A percentile compares a stretch with the other conserved stretches of the same genome.
phyloP scores from a whole-genome alignment of 495 filamentous ascomycete species.

The Terfezia claveryi region DNA sequence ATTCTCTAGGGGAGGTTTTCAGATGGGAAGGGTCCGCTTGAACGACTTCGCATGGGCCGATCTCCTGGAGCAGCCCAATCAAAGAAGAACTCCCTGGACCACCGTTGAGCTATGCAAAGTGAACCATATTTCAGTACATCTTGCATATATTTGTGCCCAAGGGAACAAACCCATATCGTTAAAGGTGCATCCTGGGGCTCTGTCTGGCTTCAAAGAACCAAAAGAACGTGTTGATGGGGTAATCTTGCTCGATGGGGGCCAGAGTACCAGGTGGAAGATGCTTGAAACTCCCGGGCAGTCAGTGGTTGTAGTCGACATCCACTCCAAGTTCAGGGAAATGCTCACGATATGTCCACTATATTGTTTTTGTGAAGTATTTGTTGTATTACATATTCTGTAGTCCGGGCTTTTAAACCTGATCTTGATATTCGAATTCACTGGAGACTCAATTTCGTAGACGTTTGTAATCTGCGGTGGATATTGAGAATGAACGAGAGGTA shows the following conservation, averaged over 20 bases:
- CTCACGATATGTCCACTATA: constrained; percentile 23
- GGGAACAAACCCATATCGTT: constrained; percentile 35
- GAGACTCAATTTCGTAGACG: constrained; percentile 5
- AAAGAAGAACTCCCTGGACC: constrained; percentile 41
- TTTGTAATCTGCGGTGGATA: constrained; percentile 12
- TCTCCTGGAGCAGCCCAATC: constrained; percentile 44
- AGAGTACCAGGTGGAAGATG: constrained; percentile 30
- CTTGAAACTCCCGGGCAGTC: neutral
- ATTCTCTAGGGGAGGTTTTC: constrained; percentile 18
- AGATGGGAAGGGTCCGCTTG: constrained; percentile 31
- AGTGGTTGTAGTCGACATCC: no score
- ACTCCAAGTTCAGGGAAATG: neutral
- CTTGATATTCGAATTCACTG: constrained; percentile 7
- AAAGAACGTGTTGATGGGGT: constrained; percentile 55
- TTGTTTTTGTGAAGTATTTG: constrained; percentile 15
- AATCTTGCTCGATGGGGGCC: constrained; percentile 28
- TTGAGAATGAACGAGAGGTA: constrained; percentile 3
- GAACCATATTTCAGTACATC: no score
- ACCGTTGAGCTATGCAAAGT: constrained; percentile 25
- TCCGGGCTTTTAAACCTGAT: constrained; percentile 15
- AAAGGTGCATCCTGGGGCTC: constrained; percentile 33
- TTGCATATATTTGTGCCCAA: neutral
- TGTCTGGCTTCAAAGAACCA: constrained; percentile 51
- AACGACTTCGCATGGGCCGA: constrained; percentile 25
- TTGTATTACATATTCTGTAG: constrained; percentile 10